Conservation (phyloP, 2,329 filamentous ascomycete species). For the Trichoderma sp. region DNA sequence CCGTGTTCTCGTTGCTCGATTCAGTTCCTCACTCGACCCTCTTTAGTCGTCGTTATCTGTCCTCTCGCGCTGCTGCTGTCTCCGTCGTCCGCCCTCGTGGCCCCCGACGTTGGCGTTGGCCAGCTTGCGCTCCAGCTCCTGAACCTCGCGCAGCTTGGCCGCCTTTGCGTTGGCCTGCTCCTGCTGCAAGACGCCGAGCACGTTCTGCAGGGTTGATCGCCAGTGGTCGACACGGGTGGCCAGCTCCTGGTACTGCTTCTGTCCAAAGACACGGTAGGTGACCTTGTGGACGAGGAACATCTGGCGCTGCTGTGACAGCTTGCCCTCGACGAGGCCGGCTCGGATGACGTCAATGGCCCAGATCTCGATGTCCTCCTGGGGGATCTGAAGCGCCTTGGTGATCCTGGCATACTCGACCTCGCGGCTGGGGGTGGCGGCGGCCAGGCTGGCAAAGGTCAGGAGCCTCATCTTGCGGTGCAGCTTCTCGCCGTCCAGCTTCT, state of each 20-base stretch:
- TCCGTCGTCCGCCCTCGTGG: conserved; percentile 39
- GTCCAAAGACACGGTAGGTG: conserved; percentile 94
- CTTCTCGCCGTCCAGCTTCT: conserved; percentile 69
- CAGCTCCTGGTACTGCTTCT: conserved; percentile 98
- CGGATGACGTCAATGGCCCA: conserved; percentile 99
- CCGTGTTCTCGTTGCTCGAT: conserved; percentile 12
- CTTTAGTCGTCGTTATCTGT: conserved; percentile 60
- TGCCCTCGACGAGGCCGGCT: conserved; percentile 92
- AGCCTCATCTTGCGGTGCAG: conserved; percentile 96
- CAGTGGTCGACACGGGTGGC: conserved; percentile 88
- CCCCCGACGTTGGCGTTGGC: conserved; percentile 44
- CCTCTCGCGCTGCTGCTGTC: conserved; percentile 46
- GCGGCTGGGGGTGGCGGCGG: conserved; percentile 78
- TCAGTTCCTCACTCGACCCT: conserved; percentile 26
- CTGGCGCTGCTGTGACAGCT: conserved; percentile 88
- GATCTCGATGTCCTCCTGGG: conserved; percentile 84
- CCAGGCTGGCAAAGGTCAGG: conserved; percentile 86
- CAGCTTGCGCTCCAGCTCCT: conserved; percentile 70
- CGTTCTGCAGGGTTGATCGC: conserved; percentile 77
- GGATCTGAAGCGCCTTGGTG: conserved; percentile 80
- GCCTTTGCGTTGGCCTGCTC: conserved; percentile 79
- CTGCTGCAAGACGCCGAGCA: conserved; percentile 74
- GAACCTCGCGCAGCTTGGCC: conserved; percentile 75
- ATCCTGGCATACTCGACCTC: conserved; percentile 89
- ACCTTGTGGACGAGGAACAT: conserved; percentile 95